Evolutionary conservation across 2,329 filamentous ascomycete species (phyloP).

Genomic region (Scytalidium lignicola): DNA sequence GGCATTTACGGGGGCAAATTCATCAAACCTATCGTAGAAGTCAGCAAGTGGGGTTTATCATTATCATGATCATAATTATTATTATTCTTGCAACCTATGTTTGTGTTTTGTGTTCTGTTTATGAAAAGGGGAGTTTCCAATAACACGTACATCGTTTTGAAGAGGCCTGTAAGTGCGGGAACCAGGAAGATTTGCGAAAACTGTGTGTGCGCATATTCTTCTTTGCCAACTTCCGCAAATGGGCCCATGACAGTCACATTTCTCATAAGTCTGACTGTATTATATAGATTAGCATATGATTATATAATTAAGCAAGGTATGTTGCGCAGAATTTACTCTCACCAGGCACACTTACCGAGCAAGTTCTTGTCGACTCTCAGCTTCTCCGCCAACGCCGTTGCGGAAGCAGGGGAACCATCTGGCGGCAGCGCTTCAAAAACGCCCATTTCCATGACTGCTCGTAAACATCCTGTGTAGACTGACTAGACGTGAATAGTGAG

Average conservation of each 20-base stretch:
- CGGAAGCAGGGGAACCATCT: constrained; percentile 14
- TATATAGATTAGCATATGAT: too few relatives aligned
- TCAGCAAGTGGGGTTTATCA: not conserved
- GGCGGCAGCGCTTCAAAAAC: constrained; percentile 17
- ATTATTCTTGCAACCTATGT: too few relatives aligned
- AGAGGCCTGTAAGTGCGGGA: constrained; percentile 12
- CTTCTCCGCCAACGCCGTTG: constrained; percentile 12
- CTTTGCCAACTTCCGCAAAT: constrained; percentile 15
- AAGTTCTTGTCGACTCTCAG: constrained; percentile 17
- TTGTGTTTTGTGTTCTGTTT: too few relatives aligned
- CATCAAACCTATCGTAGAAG: constrained; percentile 17
- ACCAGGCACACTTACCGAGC: constrained; percentile 20
- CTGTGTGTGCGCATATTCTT: constrained; percentile 19
- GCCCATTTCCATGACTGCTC: constrained; percentile 19
- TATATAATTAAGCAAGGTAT: too few relatives aligned
- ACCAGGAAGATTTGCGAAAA: constrained; percentile 16
- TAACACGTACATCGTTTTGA: constrained; percentile 14
- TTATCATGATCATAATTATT: too few relatives aligned
- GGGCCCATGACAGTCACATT: constrained; percentile 8
- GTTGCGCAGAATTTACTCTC: too few relatives aligned
- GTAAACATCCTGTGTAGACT: constrained; percentile 8
- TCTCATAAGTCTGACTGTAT: constrained; percentile 19
- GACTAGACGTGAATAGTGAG: constrained; percentile 4
- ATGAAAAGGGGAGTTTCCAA: not conserved
- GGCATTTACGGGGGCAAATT: constrained; percentile 11